These are phyloP conservation scores for Erythrobasidium hasegawianum DNA, from an alignment of 1,284 basidiomycete genomes.

Conservation along the genomic window DNA sequence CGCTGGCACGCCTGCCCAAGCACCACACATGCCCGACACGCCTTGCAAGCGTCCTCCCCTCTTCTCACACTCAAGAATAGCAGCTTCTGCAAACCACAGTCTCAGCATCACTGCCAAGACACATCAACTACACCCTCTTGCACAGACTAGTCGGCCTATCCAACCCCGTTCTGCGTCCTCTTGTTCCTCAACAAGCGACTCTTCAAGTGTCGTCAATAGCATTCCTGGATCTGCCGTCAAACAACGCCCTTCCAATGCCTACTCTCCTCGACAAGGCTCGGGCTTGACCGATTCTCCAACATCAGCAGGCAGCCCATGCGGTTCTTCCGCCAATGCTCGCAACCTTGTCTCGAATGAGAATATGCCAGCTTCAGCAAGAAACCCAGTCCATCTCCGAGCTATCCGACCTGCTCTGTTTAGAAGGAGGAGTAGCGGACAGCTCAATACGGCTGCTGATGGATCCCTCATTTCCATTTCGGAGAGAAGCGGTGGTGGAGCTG, in stretches of 20 bases:
- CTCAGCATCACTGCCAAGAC: background rate
- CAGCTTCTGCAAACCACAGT: background rate
- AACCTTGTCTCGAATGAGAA: background rate
- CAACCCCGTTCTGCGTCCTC: slow-evolving; percentile 7
- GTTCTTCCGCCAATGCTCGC: background rate
- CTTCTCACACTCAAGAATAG: slow-evolving; percentile 18
- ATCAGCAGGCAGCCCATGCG: slow-evolving; percentile 17
- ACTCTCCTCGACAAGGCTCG: background rate
- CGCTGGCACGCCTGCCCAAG: background rate
- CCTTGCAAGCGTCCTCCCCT: slow-evolving; percentile 44
- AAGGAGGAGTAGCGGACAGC: slow-evolving; percentile 42
- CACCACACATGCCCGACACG: slow-evolving; percentile 50
- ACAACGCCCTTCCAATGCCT: slow-evolving; percentile 2
- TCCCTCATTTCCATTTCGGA: slow-evolving; percentile 33
- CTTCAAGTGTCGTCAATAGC: slow-evolving; percentile 28
- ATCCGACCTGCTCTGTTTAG: slow-evolving; percentile 37
- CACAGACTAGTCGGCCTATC: slow-evolving; percentile 11
- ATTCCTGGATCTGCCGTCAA: slow-evolving; percentile 29
- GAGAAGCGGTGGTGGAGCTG: slow-evolving; percentile 35
- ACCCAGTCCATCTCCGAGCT: background rate
- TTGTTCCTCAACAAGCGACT: slow-evolving; percentile 22
- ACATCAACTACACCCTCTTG: slow-evolving; percentile 22
- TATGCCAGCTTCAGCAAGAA: background rate
- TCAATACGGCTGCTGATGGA: slow-evolving; percentile 34
- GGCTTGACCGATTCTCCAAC: slow-evolving; percentile 2